These are phyloP conservation scores for Macadamia tetraphylla DNA, from an alignment of 164 flowering plant genomes.

Conservation along the genomic window DNA sequence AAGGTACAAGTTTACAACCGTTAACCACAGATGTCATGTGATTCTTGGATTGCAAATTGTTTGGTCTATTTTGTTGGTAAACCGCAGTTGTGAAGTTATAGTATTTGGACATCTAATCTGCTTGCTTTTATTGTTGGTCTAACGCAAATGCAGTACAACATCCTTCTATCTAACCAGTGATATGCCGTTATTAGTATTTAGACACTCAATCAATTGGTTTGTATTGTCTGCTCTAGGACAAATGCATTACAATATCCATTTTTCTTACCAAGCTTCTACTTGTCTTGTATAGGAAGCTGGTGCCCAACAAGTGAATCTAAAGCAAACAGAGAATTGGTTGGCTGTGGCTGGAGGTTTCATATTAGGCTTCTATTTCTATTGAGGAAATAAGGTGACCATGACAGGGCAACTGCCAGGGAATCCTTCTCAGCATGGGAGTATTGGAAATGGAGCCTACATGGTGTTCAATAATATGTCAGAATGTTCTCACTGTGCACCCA, in stretches of 20 bases:
- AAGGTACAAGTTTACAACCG: too few relatives aligned
- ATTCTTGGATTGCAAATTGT: too few relatives aligned
- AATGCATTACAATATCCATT: neutral
- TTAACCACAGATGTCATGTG: too few relatives aligned
- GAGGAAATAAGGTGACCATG: slow-evolving; percentile 22
- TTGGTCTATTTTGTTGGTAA: too few relatives aligned
- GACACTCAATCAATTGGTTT: neutral
- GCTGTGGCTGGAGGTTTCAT: neutral
- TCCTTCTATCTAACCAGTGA: too few relatives aligned
- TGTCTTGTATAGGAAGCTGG: neutral
- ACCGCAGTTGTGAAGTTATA: too few relatives aligned
- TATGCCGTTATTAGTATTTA: too few relatives aligned
- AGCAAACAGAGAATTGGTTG: neutral
- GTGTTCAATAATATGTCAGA: slow-evolving; percentile 9
- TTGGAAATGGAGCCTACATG: slow-evolving; percentile 5
- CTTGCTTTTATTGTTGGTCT: too few relatives aligned
- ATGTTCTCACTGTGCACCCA: slow-evolving; percentile 21
- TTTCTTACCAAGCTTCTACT: neutral
- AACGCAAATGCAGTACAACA: too few relatives aligned
- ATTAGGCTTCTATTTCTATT: neutral
- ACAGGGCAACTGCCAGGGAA: slow-evolving; percentile 16
- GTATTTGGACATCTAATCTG: too few relatives aligned
- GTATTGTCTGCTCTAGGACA: neutral
- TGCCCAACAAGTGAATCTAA: neutral
- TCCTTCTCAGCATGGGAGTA: slow-evolving; percentile 15